A percentile compares a stretch with the other conserved stretches of the same genome.
These are phyloP conservation scores for Naganishia liquefaciens DNA, from an alignment of 1,284 basidiomycete species.

Conservation along the genomic window DNA sequence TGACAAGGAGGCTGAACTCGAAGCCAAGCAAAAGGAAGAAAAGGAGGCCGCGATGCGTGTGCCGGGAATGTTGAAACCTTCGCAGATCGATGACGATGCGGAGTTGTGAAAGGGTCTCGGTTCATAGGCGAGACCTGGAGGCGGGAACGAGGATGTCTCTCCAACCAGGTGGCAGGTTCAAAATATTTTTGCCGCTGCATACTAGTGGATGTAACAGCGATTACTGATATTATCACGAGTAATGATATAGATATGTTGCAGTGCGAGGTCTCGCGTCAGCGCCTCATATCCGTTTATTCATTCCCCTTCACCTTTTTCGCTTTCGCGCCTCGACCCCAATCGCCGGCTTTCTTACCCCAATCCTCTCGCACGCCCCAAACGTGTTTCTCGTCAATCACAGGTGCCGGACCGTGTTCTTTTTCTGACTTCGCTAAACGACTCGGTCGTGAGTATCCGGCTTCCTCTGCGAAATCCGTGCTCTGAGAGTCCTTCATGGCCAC, in stretches of 20 bases:
- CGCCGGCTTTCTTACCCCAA: conserved; percentile 56
- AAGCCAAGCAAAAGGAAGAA: conserved; percentile 71
- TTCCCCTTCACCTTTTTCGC: conserved; percentile 38
- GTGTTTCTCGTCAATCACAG: conserved; percentile 46
- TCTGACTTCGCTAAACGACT: conserved; percentile 10
- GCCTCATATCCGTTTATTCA: too few relatives aligned
- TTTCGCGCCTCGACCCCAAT: conserved; percentile 55
- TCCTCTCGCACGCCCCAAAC: conserved; percentile 54
- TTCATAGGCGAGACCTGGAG: too few relatives aligned
- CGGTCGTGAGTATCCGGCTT: conserved; percentile 40
- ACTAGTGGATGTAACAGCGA: conserved; percentile 5
- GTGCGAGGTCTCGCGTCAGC: too few relatives aligned
- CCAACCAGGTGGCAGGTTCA: conserved; percentile 4
- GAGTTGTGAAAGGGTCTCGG: conserved; percentile 42
- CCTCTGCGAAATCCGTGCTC: conserved; percentile 39
- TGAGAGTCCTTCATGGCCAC: not conserved
- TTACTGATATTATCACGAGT: conserved; percentile 10
- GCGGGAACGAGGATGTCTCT: not conserved
- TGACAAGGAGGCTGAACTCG: conserved; percentile 87
- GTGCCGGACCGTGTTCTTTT: conserved; percentile 35
- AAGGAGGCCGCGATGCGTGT: conserved; percentile 86
- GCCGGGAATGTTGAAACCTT: conserved; percentile 98
- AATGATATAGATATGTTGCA: conserved; percentile 6
- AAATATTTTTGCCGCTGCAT: too few relatives aligned
- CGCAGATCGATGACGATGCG: conserved; percentile 78